phyloP scores from a whole-genome alignment of 2,329 filamentous ascomycete genomes.

The Blastomyces emzantsi region DNA sequence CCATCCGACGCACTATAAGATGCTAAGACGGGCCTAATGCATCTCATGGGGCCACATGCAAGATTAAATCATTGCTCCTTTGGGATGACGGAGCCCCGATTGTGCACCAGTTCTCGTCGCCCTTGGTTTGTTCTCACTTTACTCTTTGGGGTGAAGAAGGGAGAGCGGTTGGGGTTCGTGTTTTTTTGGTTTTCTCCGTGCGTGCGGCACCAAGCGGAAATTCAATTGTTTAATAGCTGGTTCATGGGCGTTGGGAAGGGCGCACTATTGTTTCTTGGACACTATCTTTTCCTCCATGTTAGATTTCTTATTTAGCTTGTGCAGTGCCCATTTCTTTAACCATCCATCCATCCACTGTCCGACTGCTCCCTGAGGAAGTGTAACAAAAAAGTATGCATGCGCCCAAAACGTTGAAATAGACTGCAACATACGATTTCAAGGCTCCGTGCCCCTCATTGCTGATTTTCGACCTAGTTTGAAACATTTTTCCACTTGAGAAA shows the following conservation, averaged over 20 bases:
- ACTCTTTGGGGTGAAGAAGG: not conserved
- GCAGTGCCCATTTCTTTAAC: not conserved
- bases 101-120: not conserved
- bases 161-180: not conserved
- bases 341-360: not conserved
- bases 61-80: slow-evolving; percentile 8
- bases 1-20: slow-evolving; percentile 1
- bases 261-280: not conserved
- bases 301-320: not conserved
- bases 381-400: not conserved
- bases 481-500: not conserved
- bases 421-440: not conserved
- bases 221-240: not conserved
- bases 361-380: not conserved
- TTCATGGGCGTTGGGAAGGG: not conserved
- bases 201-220: not conserved
- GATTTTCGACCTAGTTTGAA: not conserved
- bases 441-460: not conserved
- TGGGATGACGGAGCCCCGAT: not conserved
- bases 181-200: not conserved
- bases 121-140: not conserved
- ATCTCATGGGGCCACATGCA: slow-evolving; percentile 1
- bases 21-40: slow-evolving; percentile 2
- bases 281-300: not conserved
- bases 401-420: not conserved